Percentiles rank a stretch among this genome's conserved stretches.
phyloP scores from a whole-genome alignment of 169 alveolate species.

The Fabrea salina region DNA sequence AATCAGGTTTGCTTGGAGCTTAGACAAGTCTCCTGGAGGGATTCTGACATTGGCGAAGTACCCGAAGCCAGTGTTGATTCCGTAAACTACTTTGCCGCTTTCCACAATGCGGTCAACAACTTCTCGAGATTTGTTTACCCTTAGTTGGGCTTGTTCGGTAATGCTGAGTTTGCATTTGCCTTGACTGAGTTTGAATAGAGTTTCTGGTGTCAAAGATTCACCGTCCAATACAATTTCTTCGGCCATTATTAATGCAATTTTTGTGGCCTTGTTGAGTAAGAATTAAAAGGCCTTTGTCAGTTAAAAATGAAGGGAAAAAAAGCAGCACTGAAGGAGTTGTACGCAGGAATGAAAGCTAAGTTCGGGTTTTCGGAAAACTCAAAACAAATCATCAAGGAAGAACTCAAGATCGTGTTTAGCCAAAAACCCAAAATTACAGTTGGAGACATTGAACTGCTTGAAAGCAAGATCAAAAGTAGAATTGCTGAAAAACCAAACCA shows the following conservation, averaged over 20 bases:
- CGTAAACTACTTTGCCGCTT: constrained; percentile 42
- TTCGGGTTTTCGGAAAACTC: too few relatives aligned
- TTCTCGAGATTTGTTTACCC: not conserved
- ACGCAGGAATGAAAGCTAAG: too few relatives aligned
- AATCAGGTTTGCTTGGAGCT: constrained; percentile 49
- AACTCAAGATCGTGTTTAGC: too few relatives aligned
- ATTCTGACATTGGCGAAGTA: constrained; percentile 44
- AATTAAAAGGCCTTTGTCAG: too few relatives aligned
- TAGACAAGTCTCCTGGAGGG: constrained; percentile 36
- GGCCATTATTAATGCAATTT: not conserved
- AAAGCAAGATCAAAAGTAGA: too few relatives aligned
- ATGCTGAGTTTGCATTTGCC: constrained; percentile 3
- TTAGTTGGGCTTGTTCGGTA: constrained; percentile 10
- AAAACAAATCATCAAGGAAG: too few relatives aligned
- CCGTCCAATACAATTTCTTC: constrained; percentile 17
- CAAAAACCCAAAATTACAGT: too few relatives aligned
- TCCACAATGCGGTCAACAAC: constrained; percentile 17
- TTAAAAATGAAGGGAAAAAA: too few relatives aligned
- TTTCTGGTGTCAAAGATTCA: constrained; percentile 18
- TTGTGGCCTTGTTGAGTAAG: too few relatives aligned
- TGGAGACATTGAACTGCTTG: too few relatives aligned
- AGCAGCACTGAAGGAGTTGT: too few relatives aligned
- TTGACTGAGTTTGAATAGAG: constrained; percentile 19
- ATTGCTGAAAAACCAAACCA: too few relatives aligned
- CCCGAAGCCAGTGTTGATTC: constrained; percentile 70